These are phyloP conservation scores for Globisporangium middletonii DNA, from an alignment of 352 stramenopile species.

Conservation along the genomic window DNA sequence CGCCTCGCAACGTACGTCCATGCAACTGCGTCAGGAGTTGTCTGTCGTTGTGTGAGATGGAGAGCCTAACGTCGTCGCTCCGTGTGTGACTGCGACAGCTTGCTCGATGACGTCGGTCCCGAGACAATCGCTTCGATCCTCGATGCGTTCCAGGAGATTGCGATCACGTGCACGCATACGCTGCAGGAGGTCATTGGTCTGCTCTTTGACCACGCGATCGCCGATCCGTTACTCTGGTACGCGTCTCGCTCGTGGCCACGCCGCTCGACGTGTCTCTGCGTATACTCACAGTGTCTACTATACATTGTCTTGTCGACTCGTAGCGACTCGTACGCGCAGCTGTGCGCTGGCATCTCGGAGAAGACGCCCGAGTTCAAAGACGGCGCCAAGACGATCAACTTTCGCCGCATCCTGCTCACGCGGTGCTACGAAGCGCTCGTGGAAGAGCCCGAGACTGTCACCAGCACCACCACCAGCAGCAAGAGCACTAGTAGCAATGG, in stretches of 20 bases:
- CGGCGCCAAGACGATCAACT: slow-evolving; percentile 81
- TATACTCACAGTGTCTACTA: no score
- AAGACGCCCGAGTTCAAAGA: slow-evolving; percentile 76
- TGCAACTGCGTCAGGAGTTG: no score
- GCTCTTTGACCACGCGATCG: slow-evolving; percentile 72
- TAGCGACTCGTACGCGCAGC: slow-evolving; percentile 56
- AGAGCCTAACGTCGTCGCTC: no score
- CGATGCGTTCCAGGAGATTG: slow-evolving; percentile 48
- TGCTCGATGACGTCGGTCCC: slow-evolving; percentile 50
- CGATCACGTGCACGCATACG: slow-evolving; percentile 65
- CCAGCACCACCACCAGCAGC: neutral
- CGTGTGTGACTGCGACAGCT: slow-evolving; percentile 18
- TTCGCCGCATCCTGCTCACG: slow-evolving; percentile 68
- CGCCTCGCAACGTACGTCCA: slow-evolving; percentile 41
- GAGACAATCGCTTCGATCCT: slow-evolving; percentile 38
- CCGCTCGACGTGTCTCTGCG: neutral
- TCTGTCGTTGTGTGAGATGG: neutral
- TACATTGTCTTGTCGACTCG: neutral
- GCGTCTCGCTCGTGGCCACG: slow-evolving; percentile 1
- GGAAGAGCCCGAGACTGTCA: slow-evolving; percentile 53
- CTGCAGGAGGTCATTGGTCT: slow-evolving; percentile 61
- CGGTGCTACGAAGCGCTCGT: slow-evolving; percentile 80
- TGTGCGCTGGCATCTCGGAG: slow-evolving; percentile 59
- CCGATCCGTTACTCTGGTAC: slow-evolving; percentile 48
- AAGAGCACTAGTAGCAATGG: slow-evolving; percentile 8